Base-by-base conservation (phyloP, 139 green algal species). In the Chlamydomonas urium region DNA sequence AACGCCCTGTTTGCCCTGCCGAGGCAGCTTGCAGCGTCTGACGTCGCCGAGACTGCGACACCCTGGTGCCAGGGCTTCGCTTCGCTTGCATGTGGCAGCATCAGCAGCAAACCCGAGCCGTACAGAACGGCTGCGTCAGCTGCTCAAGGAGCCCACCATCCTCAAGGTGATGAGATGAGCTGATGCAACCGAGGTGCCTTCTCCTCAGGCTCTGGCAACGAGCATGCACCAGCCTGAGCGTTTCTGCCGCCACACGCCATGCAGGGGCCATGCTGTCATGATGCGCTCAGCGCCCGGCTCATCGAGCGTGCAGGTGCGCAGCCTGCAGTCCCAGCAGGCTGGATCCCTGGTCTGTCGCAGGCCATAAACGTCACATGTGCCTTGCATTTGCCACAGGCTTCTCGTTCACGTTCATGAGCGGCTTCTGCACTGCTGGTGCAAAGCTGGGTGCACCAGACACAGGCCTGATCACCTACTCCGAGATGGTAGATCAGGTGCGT, bases 371-470 rank as follows among this genome's bases (percentile, higher is more conserved):
- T n/a, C n/a, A n/a, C n/a, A n/a, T n/a, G n/a, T 74, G 33, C 4
- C 4, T 21, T 38, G 6, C 37, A 28, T 3, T 29, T 47, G 17
- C 31, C 47, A n/a, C 91, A 69, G 89, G 85, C 24, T 97, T 97
- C 62, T 73, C 83, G 2, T 87, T 91, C 58, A 79, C 89, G 1
- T 97, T 97, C 77, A 95, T 97, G 90, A 84, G 62, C 31, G 93
- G 93, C 37, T 98, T 98, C 77, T 90, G 85, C 65, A 90, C 90
- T 0, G 73, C 89, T 1, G 92, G 76, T 0, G 86, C 88, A 0
- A 71, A 83, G 1, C 81, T 96, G 36, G 93, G 83, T 0, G 75
- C 78, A 1, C 93, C 93, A 1, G 93, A 98, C 78, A 89, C 87
- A 0, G 91, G 91, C 0, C 86, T 98, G 21, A 88, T 97, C 4